Conservation (phyloP, 352 stramenopile species). For the Nothophytophthora sp. region DNA sequence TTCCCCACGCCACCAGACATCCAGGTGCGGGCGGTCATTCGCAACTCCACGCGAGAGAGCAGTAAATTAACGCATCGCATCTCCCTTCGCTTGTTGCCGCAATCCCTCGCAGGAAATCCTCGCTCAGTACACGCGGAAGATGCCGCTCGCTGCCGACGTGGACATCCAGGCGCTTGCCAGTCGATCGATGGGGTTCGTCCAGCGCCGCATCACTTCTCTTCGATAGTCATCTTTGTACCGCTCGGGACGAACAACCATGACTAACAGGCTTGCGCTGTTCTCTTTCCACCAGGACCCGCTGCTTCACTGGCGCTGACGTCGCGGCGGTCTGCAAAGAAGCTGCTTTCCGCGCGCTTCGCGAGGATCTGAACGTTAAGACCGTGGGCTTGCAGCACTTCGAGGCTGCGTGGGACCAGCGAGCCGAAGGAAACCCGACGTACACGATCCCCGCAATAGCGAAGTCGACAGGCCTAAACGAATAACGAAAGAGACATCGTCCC, state of each 20-base stretch:
- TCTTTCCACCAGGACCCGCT: constrained; percentile 22
- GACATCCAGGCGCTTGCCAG: constrained; percentile 42
- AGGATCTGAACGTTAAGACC: constrained; percentile 42
- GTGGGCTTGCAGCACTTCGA: constrained; percentile 49
- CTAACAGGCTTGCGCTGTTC: constrained; percentile 7
- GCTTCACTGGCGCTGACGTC: constrained; percentile 67
- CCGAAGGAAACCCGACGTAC: constrained; percentile 11
- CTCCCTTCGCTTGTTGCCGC: constrained; percentile 1
- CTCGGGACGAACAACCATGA: no score
- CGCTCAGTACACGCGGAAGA: constrained; percentile 55
- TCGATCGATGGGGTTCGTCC: constrained; percentile 33
- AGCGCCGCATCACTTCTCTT: constrained; percentile 3
- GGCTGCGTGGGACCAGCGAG: constrained; percentile 47
- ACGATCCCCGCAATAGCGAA: constrained; percentile 11
- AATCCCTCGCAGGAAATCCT: constrained; percentile 60
- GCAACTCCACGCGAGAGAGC: no score
- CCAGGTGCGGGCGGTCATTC: constrained; percentile 23
- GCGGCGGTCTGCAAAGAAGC: constrained; percentile 78
- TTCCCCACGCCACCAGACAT: constrained; percentile 55
- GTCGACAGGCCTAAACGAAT: no score
- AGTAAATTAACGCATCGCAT: no score
- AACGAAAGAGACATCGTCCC: no score
- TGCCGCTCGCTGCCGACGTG: constrained; percentile 67
- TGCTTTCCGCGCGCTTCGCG: constrained; percentile 70
- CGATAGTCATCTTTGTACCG: neutral